A percentile compares a stretch with the other conserved stretches of the same genome.
Evolutionary conservation across 1,284 basidiomycete species (phyloP).

Genomic region (Melanopsichium pennsylvanicum): DNA sequence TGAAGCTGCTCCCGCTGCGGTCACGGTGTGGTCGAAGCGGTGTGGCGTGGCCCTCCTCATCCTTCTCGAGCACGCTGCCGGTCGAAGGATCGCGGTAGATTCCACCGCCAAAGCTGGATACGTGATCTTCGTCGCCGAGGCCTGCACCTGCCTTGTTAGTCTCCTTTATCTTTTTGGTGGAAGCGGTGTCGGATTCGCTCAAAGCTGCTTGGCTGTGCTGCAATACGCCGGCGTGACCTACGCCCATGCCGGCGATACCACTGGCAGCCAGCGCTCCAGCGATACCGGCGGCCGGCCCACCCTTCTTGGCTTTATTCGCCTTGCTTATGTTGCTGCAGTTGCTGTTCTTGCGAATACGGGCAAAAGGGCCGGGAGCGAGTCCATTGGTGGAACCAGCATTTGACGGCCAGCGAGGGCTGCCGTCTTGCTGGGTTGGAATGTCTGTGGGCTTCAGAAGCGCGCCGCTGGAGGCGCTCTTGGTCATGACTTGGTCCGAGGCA

Average conservation of each 20-base stretch:
- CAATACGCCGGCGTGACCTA: constrained; percentile 36
- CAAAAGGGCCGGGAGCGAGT: constrained; percentile 18
- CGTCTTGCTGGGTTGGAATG: constrained; percentile 4
- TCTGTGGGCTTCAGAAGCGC: constrained; percentile 35
- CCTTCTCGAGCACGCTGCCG: constrained; percentile 43
- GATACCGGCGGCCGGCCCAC: constrained; percentile 40
- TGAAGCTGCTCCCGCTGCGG: constrained; percentile 37
- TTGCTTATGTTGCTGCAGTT: constrained; percentile 36
- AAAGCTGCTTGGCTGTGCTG: constrained; percentile 31
- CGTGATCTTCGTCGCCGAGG: constrained; percentile 7
- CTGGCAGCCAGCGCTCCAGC: constrained; percentile 58
- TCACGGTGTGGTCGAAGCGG: constrained; percentile 22
- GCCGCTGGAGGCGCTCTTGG: constrained; percentile 38
- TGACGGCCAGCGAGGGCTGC: constrained; percentile 34
- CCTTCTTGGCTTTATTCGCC: constrained; percentile 20
- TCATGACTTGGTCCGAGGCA: constrained; percentile 7
- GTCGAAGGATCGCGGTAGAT: constrained; percentile 52
- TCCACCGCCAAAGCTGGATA: constrained; percentile 39
- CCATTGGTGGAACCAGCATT: constrained; percentile 23
- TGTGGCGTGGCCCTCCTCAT: constrained; percentile 27
- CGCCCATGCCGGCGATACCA: constrained; percentile 54
- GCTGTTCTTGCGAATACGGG: constrained; percentile 48
- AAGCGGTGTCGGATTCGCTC: constrained; percentile 9
- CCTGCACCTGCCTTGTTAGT: constrained; percentile 1
- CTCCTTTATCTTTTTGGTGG: constrained; percentile 23